Evolutionary conservation across 495 filamentous ascomycete species (phyloP), one percentile per base, ranked within the genome.

Genomic region (Xylaria venustula): DNA sequence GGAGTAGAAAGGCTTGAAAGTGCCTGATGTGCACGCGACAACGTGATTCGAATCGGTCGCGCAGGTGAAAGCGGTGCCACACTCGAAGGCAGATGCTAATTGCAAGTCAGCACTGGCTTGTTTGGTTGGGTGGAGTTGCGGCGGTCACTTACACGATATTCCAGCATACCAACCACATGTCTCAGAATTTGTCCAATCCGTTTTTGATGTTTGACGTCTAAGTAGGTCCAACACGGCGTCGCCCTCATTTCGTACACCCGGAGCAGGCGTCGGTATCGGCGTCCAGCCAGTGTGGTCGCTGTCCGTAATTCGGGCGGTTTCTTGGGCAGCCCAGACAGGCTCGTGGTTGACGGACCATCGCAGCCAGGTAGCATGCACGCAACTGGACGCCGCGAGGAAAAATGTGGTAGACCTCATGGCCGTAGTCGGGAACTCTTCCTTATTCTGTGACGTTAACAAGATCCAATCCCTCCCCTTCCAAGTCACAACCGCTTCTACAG

Each of bases 141-240:
- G n/a, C n/a, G 15, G 42, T 25, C 4, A 72, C 72, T 73, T 67
- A 76, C 73, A 75, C 0, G 64, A 62, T 9, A 47, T 6, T 17
- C 68, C 67, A 0, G 67, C 44, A n/a, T 60, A 61, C 63, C 65
- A 79, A 7, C 74, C 75, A 54, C 76, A 79, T 1, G 76, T 79
- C 45, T 65, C 37, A 0, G 28, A 26, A 48, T 77, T 73, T 1
- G 61, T 37, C 70, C 71, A 79, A 2, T 67, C 62, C 26, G 60
- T 66, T n/a, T 19, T 54, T 1, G 23, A 45, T 11, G 54, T 42
- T 46, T 51, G 47, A 42, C 54, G 52, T 17, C 49, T 40, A 1
- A 70, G 47, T 0, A 68, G 15, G 30, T 68, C 65, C 8, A 71
- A 23, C 14, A 63, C 65, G 0, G 11, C 32, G 0, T 67, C 48